Base-by-base conservation (phyloP, 495 filamentous ascomycete species). In the Tuber borchii region DNA sequence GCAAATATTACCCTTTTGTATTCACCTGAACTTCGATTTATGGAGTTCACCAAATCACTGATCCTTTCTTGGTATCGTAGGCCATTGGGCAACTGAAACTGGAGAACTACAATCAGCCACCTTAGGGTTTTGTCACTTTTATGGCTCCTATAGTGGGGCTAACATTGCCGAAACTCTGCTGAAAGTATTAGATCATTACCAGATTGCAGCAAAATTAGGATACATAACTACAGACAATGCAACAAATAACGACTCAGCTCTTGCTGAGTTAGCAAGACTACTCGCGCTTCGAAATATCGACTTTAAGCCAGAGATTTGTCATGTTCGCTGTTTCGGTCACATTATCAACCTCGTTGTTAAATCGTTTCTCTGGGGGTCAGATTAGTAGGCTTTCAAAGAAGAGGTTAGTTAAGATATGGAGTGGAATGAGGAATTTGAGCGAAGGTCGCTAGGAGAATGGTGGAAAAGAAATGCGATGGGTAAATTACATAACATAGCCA, bases 1-100 rank as follows among this genome's bases (percentile, higher is more conserved):
- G 0, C 8, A 26, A 31, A 16, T 4, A 2, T 16, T 61, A 0
- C 51, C 12, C 0, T 31, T 26, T 16, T 1, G 2, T 3, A 61
- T 61, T 0, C 19, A 74, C 9, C 6, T 37, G 0, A 74, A n/a
- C n/a, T 74, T 74, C 10, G 51, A 74, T n/a, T 34, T 74, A 19
- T 74, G 31, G 73, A 74, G 46, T 6, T 74, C 31, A 22, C 73
- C 73, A 0, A 74, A 74, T 40, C 73, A 69, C 2, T 0, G 68
- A 2, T 26, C 73, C 0, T 37, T 70, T 9, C 51, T 74, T 10
- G 31, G 45, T 0, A 43, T 74, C 42, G 19, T 43, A 43, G 51
- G 26, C n/a, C 56, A 74, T 69, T 74, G 45, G 73, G 42, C n/a
- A 39, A 37, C 45, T 0, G 22, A 39, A 39, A 2, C 2, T 2